Evolutionary conservation across 805 yeast species (phyloP), one percentile per base, ranked within the genome.

Genomic region (Metschnikowia peoriensis): DNA sequence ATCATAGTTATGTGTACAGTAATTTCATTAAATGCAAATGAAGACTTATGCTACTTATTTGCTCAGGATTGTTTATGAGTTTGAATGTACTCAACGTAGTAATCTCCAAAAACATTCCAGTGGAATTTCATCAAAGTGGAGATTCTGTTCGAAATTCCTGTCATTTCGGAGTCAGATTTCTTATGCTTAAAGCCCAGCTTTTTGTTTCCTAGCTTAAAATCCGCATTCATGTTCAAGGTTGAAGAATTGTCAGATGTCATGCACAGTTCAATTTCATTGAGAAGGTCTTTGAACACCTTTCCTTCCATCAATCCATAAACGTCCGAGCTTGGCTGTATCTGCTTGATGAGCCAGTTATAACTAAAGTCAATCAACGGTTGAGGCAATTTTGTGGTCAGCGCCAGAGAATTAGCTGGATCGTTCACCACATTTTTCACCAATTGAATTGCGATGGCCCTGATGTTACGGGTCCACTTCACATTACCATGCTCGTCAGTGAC

Each of bases 391-490:
- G 66, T 64, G 4, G 51, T 42, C n/a, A 27, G 46, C 15, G 34
- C 51, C 34, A 41, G 35, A 17, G 66, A 47, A 22, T 52, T 49
- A 15, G 47, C 28, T 22, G 62, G 59, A 46, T 54, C 45, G 7
- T 61, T 56, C 16, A 60, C 57, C 16, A 70, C 69, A 42, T 70
- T 72, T 59, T 80, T 79, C 35, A 80, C 79, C 46, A 87, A 63
- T 64, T 86, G 96, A 54, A 89, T 76, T 5, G 93, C 81, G 56
- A 90, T 81, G 14, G 87, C 76, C 57, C 83, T 79, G 28, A 89
- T 81, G 67, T 89, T 89, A 63, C 89, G 81, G 0, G 97, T 89
- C 97, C 97, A 89, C 71, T 91, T 89, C 53, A 89, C 83, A 66
- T 88, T 88, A 1, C 96, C 96, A 61, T 85, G 87, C 53, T 87